phyloP scores from a whole-genome alignment of 805 yeast species.

The Candida broadrunensis region DNA sequence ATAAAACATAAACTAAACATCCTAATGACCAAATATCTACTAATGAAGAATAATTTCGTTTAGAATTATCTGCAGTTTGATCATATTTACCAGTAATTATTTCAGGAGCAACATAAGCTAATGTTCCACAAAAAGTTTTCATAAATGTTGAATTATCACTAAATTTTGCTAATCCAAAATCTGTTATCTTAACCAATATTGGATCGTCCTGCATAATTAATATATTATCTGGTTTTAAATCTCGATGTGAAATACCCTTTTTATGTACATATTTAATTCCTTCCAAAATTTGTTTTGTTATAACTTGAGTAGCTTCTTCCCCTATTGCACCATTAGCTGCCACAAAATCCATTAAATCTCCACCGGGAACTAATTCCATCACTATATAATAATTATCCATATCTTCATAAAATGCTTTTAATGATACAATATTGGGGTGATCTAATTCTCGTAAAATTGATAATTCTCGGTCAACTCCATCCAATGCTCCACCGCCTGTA shows the following conservation, averaged over 20 bases:
- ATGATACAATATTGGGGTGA: conserved; percentile 81
- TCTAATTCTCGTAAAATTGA: conserved; percentile 72
- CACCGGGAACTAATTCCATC: conserved; percentile 96
- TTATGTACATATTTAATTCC: conserved; percentile 88
- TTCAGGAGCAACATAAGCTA: conserved; percentile 97
- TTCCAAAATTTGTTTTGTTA: conserved; percentile 75
- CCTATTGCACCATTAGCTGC: conserved; percentile 90
- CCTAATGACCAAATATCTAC: conserved; percentile 99
- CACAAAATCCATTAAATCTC: conserved; percentile 96
- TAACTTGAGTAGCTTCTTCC: conserved; percentile 86
- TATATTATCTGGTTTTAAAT: conserved; percentile 93
- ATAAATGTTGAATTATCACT: conserved; percentile 79
- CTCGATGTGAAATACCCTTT: conserved; percentile 92
- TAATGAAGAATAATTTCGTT: conserved; percentile 63
- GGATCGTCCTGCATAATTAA: conserved; percentile 89
- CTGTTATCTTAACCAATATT: conserved; percentile 87
- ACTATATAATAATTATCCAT: conserved; percentile 76
- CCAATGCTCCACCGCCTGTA: conserved; percentile 59
- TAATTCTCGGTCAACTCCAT: conserved; percentile 83
- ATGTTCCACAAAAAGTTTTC: conserved; percentile 96
- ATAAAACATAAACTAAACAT: conserved; percentile 84
- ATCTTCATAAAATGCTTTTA: conserved; percentile 86
- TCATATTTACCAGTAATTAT: conserved; percentile 62
- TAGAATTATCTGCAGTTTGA: conserved; percentile 15
- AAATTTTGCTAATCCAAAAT: conserved; percentile 93